A percentile compares a stretch with the other conserved stretches of the same genome.
Evolutionary conservation across 2,329 filamentous ascomycete genomes (phyloP).

Genomic region (Calonectria multiphialidica): DNA sequence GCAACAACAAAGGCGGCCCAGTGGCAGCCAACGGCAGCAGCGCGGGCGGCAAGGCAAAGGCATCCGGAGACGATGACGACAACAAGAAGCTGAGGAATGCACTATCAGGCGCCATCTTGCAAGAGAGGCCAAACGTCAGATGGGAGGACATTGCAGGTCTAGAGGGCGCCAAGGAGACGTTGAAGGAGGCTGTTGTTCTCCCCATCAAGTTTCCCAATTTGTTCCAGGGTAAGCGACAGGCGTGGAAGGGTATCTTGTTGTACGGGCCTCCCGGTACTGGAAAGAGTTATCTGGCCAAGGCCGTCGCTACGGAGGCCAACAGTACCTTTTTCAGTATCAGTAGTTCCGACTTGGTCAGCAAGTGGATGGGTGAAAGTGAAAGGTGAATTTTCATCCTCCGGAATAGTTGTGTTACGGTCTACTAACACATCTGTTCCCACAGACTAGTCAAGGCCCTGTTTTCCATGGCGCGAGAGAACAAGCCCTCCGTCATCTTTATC

Average conservation of each 20-base stretch:
- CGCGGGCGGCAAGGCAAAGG: conserved; percentile 69
- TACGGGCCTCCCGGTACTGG: conserved; percentile 97
- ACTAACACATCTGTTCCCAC: neutral
- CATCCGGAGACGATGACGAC: conserved; percentile 83
- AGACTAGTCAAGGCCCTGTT: conserved; percentile 97
- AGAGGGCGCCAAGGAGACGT: conserved; percentile 92
- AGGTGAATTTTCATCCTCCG: conserved; percentile 65
- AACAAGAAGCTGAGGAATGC: conserved; percentile 95
- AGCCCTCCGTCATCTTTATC: conserved; percentile 98
- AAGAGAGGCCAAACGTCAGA: conserved; percentile 94
- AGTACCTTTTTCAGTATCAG: conserved; percentile 99
- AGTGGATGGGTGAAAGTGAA: conserved; percentile 99
- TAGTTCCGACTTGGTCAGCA: conserved; percentile 96
- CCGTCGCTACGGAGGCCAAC: conserved; percentile 97
- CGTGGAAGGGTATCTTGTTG: conserved; percentile 97
- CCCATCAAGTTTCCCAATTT: conserved; percentile 98
- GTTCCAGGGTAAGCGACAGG: conserved; percentile 95
- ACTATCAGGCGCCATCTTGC: conserved; percentile 89
- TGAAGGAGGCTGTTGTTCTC: conserved; percentile 97
- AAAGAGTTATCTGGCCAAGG: conserved; percentile 97
- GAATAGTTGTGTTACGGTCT: neutral
- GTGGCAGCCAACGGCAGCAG: conserved; percentile 79
- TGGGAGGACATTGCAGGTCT: conserved; percentile 99
- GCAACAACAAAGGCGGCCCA: conserved; percentile 56
- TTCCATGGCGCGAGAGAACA: conserved; percentile 97